These are phyloP conservation scores for Myxozyma vanderwaltii DNA, from an alignment of 805 yeast genomes.

Conservation along the genomic window DNA sequence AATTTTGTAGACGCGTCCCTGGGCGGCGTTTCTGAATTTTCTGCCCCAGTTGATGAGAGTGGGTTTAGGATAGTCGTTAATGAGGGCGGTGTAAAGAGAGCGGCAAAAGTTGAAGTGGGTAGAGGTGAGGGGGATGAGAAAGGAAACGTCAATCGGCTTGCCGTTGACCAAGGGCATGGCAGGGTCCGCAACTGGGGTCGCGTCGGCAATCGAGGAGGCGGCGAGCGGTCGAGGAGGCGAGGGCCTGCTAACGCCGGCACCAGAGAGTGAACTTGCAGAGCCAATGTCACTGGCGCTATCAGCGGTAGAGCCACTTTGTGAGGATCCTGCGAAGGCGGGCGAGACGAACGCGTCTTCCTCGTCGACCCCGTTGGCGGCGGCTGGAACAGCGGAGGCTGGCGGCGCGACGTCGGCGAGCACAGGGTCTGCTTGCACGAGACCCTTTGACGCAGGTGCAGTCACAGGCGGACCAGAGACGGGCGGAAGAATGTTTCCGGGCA, in stretches of 20 bases:
- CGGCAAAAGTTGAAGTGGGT: conserved; percentile 34
- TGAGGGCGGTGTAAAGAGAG: conserved; percentile 32
- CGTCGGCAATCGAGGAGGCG: too few species aligned
- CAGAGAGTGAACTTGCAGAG: conserved; percentile 3
- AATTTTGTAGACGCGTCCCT: conserved; percentile 29
- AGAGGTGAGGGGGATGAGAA: conserved; percentile 32
- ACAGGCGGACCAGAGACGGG: background rate
- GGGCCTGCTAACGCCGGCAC: background rate
- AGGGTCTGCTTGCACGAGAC: too few species aligned
- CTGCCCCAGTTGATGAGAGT: conserved; percentile 32
- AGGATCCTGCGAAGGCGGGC: too few species aligned
- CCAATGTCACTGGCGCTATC: background rate
- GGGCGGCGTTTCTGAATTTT: conserved; percentile 8
- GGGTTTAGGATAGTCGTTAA: conserved; percentile 33
- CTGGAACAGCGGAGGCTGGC: background rate
- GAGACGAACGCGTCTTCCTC: background rate
- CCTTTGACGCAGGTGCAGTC: background rate
- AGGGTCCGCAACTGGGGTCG: background rate
- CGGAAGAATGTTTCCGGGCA: background rate
- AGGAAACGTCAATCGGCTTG: conserved; percentile 21
- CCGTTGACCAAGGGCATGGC: conserved; percentile 8
- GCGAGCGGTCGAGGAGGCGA: background rate
- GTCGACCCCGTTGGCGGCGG: background rate
- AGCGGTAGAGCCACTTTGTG: too few species aligned
- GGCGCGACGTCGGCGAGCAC: background rate